These are phyloP conservation scores for Agaricales sp. DNA, from an alignment of 1,284 basidiomycete species.

Conservation along the genomic window DNA sequence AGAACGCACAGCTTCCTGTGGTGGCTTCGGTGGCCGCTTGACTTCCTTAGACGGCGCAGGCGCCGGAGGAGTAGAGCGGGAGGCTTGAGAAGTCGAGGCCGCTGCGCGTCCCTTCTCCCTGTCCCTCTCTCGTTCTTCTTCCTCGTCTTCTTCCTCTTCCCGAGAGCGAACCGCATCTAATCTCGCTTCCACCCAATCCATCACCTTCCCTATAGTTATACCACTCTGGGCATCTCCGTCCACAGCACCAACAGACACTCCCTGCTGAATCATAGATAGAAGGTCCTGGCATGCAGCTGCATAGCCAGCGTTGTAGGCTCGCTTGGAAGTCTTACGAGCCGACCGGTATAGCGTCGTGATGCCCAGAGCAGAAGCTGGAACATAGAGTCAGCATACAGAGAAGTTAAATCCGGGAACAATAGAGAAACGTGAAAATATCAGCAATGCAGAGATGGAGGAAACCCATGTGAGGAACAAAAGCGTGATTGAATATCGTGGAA, in stretches of 20 bases:
- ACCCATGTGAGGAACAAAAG: neutral
- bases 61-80: constrained; percentile 12
- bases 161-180: constrained; percentile 59
- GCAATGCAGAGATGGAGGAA: constrained; percentile 4
- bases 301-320: constrained; percentile 70
- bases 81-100: neutral
- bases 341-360: constrained; percentile 76
- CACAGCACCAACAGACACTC: constrained; percentile 49
- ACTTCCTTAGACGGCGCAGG: constrained; percentile 10
- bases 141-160: constrained; percentile 72
- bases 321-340: constrained; percentile 60
- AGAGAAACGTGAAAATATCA: constrained; percentile 6
- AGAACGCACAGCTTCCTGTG: constrained; percentile 9
- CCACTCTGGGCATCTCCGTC: constrained; percentile 27
- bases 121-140: constrained; percentile 53
- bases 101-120: constrained; percentile 15
- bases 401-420: constrained; percentile 4
- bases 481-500: neutral
- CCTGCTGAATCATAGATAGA: constrained; percentile 70
- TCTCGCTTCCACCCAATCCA: constrained; percentile 70
- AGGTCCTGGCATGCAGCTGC: constrained; percentile 68
- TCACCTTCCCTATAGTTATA: constrained; percentile 63
- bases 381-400: constrained; percentile 13
- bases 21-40: constrained; percentile 11
- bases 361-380: constrained; percentile 62